Conservation (phyloP, 768 basidiomycete genomes). For the Mycena polygramma region DNA sequence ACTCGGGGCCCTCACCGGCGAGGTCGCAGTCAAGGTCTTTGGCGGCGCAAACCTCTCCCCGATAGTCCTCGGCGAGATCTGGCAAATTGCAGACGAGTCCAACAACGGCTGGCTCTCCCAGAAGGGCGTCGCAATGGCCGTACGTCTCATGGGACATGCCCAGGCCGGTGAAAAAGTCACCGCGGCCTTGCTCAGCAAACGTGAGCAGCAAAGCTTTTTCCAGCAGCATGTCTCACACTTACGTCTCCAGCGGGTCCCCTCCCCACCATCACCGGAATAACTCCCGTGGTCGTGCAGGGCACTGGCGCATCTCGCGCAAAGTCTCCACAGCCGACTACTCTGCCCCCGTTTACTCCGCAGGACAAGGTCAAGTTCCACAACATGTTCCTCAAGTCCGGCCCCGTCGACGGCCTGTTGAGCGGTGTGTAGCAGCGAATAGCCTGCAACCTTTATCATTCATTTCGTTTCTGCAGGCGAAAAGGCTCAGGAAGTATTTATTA, state of each 20-base stretch:
- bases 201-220: slow-evolving; percentile 64
- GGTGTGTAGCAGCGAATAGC: slow-evolving; percentile 60
- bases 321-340: slow-evolving; percentile 65
- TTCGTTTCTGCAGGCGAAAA: slow-evolving; percentile 73
- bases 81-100: slow-evolving; percentile 92
- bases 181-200: slow-evolving; percentile 72
- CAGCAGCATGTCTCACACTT: slow-evolving; percentile 15
- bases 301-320: slow-evolving; percentile 67
- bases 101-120: slow-evolving; percentile 94
- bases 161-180: slow-evolving; percentile 85
- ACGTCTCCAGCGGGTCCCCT: slow-evolving; percentile 79
- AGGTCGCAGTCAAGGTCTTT: slow-evolving; percentile 90
- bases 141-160: slow-evolving; percentile 94
- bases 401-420: slow-evolving; percentile 80
- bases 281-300: slow-evolving; percentile 66
- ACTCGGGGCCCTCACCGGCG: slow-evolving; percentile 88
- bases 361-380: slow-evolving; percentile 89
- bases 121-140: slow-evolving; percentile 88
- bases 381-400: slow-evolving; percentile 81
- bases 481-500: slow-evolving; percentile 91
- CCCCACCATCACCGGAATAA: slow-evolving; percentile 82
- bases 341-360: slow-evolving; percentile 80
- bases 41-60: slow-evolving; percentile 85
- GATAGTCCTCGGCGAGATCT: slow-evolving; percentile 89
- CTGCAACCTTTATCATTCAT: background rate